phyloP scores from a whole-genome alignment of 116 monocot genomes.

The Phalaenopsis hybrid region DNA sequence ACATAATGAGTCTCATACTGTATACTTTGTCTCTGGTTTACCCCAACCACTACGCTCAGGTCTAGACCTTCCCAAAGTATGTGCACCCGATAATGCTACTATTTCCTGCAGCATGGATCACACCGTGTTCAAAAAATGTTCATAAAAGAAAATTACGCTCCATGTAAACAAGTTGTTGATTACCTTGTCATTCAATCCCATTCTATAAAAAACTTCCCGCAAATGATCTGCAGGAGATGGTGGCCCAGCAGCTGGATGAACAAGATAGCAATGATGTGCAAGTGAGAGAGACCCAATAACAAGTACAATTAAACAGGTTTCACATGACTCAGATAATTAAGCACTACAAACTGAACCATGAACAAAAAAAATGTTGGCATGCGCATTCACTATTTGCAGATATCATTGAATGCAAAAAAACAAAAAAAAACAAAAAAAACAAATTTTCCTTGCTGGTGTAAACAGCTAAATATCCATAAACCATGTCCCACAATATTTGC shows the following conservation, averaged over 20 bases:
- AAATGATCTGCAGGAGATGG: slow-evolving; percentile 87
- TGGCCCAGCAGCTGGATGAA: slow-evolving; percentile 75
- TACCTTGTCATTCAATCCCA: slow-evolving; percentile 94
- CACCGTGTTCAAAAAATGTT: not conserved
- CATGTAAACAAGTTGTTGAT: not conserved
- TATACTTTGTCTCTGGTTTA: slow-evolving; percentile 96
- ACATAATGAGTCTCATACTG: slow-evolving; percentile 37
- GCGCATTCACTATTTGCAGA: not conserved
- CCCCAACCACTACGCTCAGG: slow-evolving; percentile 98
- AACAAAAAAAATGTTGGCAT: not conserved
- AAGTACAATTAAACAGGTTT: not conserved
- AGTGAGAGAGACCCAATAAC: not conserved
- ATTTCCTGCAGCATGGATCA: slow-evolving; percentile 55
- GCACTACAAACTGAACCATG: not conserved
- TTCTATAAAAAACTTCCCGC: slow-evolving; percentile 85
- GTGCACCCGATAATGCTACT: slow-evolving; percentile 95
- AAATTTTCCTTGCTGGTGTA: not conserved
- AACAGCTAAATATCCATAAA: not conserved
- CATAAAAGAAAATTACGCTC: not conserved
- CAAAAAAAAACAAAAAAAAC: not conserved
- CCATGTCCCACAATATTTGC: too few species aligned
- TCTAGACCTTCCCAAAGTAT: slow-evolving; percentile 92
- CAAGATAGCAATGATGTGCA: not conserved
- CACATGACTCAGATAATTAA: slow-evolving; percentile 1
- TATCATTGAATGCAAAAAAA: not conserved